phyloP scores from a whole-genome alignment of 257 asterid species.

The Datura wrightii region DNA sequence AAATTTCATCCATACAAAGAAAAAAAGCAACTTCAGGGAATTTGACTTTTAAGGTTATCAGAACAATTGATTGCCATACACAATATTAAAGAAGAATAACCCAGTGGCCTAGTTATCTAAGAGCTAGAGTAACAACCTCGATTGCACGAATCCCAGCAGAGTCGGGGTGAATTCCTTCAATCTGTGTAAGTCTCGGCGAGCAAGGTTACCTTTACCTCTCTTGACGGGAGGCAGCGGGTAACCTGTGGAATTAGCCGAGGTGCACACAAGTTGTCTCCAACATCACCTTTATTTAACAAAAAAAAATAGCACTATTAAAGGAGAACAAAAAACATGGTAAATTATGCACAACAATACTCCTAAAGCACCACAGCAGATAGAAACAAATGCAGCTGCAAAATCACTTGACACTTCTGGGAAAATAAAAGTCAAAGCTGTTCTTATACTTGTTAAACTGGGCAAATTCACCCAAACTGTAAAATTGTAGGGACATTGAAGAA shows the following conservation, averaged over 20 bases:
- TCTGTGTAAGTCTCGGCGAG: not conserved
- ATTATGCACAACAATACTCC: not conserved
- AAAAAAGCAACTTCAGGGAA: not conserved
- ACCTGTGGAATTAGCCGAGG: not conserved
- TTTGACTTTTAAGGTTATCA: not conserved
- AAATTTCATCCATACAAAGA: not conserved
- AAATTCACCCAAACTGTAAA: not conserved
- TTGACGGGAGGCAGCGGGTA: not conserved
- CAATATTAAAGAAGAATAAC: not conserved
- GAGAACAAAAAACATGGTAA: not conserved
- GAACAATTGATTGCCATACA: not conserved
- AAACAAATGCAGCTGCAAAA: slow-evolving; percentile 3
- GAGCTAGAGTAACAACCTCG: not conserved
- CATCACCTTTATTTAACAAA: slow-evolving; percentile 6
- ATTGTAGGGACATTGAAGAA: not conserved
- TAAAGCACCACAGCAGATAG: not conserved
- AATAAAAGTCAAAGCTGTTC: not conserved
- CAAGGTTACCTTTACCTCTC: slow-evolving; percentile 20
- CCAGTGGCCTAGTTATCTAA: not conserved
- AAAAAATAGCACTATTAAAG: not conserved
- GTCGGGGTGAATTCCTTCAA: not conserved
- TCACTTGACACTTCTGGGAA: not conserved
- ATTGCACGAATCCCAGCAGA: not conserved
- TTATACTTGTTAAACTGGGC: not conserved
- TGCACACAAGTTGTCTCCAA: not conserved